A percentile compares a stretch with the other conserved stretches of the same genome.
Conservation (phyloP, 192 early-diverging fungal genomes). For the Pilaira anomala region DNA sequence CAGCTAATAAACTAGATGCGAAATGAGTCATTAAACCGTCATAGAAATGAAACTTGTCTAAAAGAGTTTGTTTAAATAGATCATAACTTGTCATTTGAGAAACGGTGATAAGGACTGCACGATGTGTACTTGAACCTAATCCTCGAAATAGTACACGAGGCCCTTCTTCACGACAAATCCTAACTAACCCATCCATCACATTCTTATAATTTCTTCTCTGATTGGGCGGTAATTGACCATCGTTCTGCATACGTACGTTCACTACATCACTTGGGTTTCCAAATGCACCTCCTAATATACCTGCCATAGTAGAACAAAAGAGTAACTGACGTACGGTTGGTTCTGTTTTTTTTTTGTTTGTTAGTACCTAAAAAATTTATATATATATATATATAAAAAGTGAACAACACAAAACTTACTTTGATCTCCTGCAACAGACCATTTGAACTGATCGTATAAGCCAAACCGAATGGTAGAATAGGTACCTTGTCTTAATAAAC, state of each 20-base stretch:
- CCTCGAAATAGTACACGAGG: conserved; percentile 81
- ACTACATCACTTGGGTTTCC: conserved; percentile 80
- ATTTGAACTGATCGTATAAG: conserved; percentile 69
- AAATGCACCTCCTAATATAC: conserved; percentile 60
- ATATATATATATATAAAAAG: not conserved
- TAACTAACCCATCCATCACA: conserved; percentile 67
- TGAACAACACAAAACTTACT: too few species aligned
- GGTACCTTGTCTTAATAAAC: conserved; percentile 69
- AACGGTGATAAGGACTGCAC: conserved; percentile 82
- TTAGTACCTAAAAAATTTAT: not conserved
- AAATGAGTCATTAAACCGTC: conserved; percentile 72
- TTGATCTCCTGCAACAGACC: conserved; percentile 46
- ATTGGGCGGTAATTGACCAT: conserved; percentile 61
- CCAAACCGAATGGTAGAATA: conserved; percentile 83
- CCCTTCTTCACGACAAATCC: conserved; percentile 79
- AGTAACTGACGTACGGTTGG: conserved; percentile 38
- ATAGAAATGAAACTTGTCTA: conserved; percentile 53
- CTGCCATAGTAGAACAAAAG: conserved; percentile 44
- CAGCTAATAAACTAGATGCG: conserved; percentile 66
- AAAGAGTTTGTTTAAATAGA: conserved; percentile 65
- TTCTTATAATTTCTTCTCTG: conserved; percentile 72
- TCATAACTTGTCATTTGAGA: conserved; percentile 78
- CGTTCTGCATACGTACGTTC: conserved; percentile 79
- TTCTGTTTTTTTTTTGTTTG: conserved; percentile 15
- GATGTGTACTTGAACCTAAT: conserved; percentile 81